Evolutionary conservation across 208 protist species (phyloP).

Genomic region (Entamoeba invadens): DNA sequence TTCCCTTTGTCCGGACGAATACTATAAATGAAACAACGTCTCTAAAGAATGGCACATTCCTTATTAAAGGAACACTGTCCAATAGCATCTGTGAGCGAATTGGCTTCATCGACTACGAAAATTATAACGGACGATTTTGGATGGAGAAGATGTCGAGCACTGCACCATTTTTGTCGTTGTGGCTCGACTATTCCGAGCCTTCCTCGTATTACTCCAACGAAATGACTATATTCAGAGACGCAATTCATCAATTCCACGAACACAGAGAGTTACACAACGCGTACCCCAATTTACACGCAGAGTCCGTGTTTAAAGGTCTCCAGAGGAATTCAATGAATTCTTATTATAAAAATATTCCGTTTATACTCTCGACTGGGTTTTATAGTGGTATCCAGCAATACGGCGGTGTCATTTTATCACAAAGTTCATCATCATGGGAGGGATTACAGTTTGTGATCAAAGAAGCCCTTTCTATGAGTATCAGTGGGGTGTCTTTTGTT

Average conservation of each 20-base stretch:
- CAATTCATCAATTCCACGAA: background rate
- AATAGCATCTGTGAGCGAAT: background rate
- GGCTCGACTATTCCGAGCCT: background rate
- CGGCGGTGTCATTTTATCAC: background rate
- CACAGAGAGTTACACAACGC: background rate
- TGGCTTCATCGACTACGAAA: background rate
- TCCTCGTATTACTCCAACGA: background rate
- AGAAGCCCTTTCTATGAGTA: background rate
- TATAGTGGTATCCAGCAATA: background rate
- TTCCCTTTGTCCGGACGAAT: background rate
- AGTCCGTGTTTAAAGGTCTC: background rate
- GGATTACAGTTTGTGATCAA: background rate
- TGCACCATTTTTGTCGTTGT: background rate
- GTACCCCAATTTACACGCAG: background rate
- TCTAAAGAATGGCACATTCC: background rate
- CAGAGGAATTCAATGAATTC: background rate
- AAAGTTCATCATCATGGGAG: background rate
- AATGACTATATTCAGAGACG: background rate
- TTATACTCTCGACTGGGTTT: background rate
- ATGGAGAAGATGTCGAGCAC: background rate
- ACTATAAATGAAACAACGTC: background rate
- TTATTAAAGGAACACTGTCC: background rate
- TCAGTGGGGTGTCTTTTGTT: background rate
- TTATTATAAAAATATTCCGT: background rate
- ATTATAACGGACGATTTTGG: background rate